Evolutionary conservation across 1,284 basidiomycete genomes (phyloP), one percentile per base, ranked within the genome.

Genomic region (Marasmius fiardii): DNA sequence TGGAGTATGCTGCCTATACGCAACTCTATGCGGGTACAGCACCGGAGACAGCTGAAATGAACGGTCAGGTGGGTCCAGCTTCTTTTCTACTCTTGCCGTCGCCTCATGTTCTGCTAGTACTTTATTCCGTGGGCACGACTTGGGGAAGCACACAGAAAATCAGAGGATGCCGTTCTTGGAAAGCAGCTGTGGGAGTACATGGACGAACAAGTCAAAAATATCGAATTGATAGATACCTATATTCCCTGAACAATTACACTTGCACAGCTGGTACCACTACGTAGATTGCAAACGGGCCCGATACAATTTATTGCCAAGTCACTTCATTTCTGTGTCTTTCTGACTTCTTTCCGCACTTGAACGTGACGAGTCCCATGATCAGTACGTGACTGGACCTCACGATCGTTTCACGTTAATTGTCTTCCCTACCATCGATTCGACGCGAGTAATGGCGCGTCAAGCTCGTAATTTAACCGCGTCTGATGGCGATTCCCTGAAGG

Each of bases 121-220:
- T 54, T 69, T 16, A 63, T 67, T 24, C 66, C 68, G 0, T 70
- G 68, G 68, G 68, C 65, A 1, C 53, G 67, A 7, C 20, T 58
- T 3, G 64, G 63, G 3, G 53, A 57, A 18, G 48, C 60, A 4
- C 44, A 55, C 52, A 35, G 41, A 1, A 58, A 61, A 21, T 53
- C 65, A 10, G 48, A 58, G 5, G 62, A 69, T 51, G 61, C 63
- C 14, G 59, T 57, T 31, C 26, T 60, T 8, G 67, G 59, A 5
- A 59, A 57, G 24, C 59, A 67, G 33, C 58, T 72, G 5, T 72
- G 70, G 70, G 56, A 60, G 14, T 70, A 65, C 60, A 60, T 69
- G 28, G 68, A 71, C 51, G 65, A 67, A 43, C 64, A 70, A 52
- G 61, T 64, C 12, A 43, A 60, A 26, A 52, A 55, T 33, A 33